Conservation (phyloP, 805 yeast genomes). For the Candida dajiaensis region DNA sequence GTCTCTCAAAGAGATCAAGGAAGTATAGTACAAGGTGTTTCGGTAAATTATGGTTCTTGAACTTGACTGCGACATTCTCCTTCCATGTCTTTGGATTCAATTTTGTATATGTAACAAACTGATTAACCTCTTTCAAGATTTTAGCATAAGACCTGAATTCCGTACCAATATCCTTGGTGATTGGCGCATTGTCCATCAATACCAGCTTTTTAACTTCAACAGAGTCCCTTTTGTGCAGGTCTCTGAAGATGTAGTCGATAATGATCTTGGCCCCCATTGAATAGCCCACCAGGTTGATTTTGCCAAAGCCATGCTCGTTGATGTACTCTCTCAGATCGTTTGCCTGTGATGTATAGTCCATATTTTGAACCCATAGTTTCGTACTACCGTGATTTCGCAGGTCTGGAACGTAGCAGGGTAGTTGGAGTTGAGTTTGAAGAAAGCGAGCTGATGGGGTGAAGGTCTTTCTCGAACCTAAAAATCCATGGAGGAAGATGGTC, state of each 20-base stretch:
- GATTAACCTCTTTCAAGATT: constrained; percentile 4
- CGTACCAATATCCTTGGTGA: constrained; percentile 21
- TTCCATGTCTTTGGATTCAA: background rate
- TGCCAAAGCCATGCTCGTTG: constrained; percentile 14
- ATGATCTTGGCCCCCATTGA: constrained; percentile 61
- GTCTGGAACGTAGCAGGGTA: constrained; percentile 37
- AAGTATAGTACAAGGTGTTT: constrained; percentile 12
- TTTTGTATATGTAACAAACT: constrained; percentile 2
- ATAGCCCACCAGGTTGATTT: constrained; percentile 40
- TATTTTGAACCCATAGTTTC: constrained; percentile 35
- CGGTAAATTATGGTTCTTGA: constrained; percentile 1
- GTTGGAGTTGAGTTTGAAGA: constrained; percentile 31
- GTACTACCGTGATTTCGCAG: constrained; percentile 53
- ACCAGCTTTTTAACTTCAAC: constrained; percentile 34
- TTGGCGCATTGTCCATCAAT: constrained; percentile 44
- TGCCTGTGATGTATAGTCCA: constrained; percentile 27
- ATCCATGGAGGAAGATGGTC: constrained; percentile 46
- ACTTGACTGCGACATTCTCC: background rate
- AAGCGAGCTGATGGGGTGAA: constrained; percentile 27
- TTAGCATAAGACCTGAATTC: constrained; percentile 20
- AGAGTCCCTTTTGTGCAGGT: constrained; percentile 18
- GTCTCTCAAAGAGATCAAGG: constrained; percentile 12
- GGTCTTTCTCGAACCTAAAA: constrained; percentile 43
- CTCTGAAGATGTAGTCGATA: constrained; percentile 36
- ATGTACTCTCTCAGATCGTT: constrained; percentile 14